Percentiles rank a stretch among this genome's conserved stretches.
Conservation (phyloP, 148 eudicot genomes). For the Rhododendron ferrugineum region DNA sequence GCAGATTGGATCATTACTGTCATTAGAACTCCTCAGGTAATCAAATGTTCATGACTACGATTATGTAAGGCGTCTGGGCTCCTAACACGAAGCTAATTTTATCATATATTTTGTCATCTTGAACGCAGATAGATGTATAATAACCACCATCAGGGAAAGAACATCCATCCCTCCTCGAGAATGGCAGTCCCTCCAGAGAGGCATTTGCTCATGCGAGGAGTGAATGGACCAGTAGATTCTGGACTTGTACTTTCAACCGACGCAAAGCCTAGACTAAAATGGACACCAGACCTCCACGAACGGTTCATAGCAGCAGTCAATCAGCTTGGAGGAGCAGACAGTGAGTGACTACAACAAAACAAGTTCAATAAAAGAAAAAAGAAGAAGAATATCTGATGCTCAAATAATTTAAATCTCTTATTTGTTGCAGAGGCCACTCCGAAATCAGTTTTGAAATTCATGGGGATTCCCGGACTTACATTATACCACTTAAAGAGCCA, state of each 20-base stretch:
- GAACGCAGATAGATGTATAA: constrained; percentile 50
- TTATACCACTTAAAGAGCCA: constrained; percentile 94
- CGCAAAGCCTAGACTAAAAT: constrained; percentile 87
- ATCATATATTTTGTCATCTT: constrained; percentile 15
- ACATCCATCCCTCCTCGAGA: constrained; percentile 48
- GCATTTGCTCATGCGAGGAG: constrained; percentile 70
- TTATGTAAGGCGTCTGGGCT: constrained; percentile 7
- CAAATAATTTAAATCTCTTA: constrained; percentile 15
- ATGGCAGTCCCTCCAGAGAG: constrained; percentile 57
- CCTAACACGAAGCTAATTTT: constrained; percentile 19
- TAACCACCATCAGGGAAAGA: constrained; percentile 49
- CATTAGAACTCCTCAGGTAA: constrained; percentile 4
- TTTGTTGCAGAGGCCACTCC: constrained; percentile 84
- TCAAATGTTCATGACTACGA: not conserved
- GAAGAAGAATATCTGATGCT: not conserved
- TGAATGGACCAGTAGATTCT: constrained; percentile 52
- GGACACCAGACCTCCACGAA: constrained; percentile 91
- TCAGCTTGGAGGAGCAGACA: constrained; percentile 96
- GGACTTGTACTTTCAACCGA: constrained; percentile 90
- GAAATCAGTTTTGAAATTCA: constrained; percentile 81
- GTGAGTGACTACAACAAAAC: constrained; percentile 33
- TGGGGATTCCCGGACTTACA: constrained; percentile 92
- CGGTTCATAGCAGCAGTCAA: constrained; percentile 84
- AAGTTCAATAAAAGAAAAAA: not conserved
- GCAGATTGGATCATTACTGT: not conserved